Evolutionary conservation across 140 eudicot genomes (phyloP), one percentile per base, ranked within the genome.

Genomic region (Stevia rebaudiana): DNA sequence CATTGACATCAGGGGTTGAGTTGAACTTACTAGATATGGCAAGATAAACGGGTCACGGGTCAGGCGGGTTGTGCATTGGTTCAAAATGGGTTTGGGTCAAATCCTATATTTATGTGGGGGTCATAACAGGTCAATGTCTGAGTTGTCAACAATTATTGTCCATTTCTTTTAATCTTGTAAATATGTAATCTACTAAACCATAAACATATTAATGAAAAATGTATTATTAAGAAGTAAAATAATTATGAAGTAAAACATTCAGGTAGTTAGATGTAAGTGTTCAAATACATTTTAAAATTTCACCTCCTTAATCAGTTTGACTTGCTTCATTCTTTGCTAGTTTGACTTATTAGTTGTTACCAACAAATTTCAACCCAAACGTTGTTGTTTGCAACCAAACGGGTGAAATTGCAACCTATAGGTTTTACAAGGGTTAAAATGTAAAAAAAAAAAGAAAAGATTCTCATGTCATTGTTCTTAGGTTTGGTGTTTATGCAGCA

Each of bases 401-500:
- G 16, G 18, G 41, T 13, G 39, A 40, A 61, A 30, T 18, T 11
- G 52, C 37, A 47, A 28, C 41, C 46, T 17, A 13, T 58, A 58
- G 61, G 19, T 25, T 59, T 59, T 24, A 43, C 49, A 19, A 54
- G 51, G 73, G 53, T 46, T 61, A 53, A 9, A 44, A 50, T 30
- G 54, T 25, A 53, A 36, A 67, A 22, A 54, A 16, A 42, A 16
- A 66, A 64, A 33, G 46, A 25, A 33, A 42, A n/a, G n/a, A n/a
- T n/a, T 67, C 51, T 61, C 61, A 55, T 66, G 53, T 65, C 48
- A 40, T 51, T 73, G 33, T 68, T 60, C 75, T 78, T 71, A 70
- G 70, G 58, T 57, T 73, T 81, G 71, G 68, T 81, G 57, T 79
- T 82, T 73, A 60, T 76, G 88, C 89, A 82, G 95, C 95, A 78